Conservation (phyloP, 495 filamentous ascomycete genomes). For the Penicillium coprophilum region DNA sequence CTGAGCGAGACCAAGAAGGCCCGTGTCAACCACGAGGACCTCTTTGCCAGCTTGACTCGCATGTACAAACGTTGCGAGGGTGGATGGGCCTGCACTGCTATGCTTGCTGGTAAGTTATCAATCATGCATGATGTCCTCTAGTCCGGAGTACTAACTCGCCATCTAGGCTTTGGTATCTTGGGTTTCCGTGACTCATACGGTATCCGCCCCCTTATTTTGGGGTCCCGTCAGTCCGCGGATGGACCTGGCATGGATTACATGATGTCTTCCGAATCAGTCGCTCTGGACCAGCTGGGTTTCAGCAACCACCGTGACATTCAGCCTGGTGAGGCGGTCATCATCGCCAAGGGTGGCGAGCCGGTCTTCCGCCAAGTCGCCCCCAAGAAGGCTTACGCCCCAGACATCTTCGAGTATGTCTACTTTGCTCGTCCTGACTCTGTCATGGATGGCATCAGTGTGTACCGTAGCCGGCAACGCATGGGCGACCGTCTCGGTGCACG, state of each 20-base stretch:
- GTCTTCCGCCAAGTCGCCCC: constrained; percentile 71
- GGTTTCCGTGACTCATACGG: constrained; percentile 89
- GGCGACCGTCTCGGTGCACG: constrained; percentile 81
- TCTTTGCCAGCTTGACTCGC: constrained; percentile 72
- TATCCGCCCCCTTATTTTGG: constrained; percentile 86
- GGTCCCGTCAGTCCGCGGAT: constrained; percentile 66
- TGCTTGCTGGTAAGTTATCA: constrained; percentile 72
- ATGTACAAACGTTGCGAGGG: constrained; percentile 81
- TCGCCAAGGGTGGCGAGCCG: constrained; percentile 77
- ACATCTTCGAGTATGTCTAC: constrained; percentile 88
- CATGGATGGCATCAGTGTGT: constrained; percentile 91
- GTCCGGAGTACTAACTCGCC: constrained; percentile 16
- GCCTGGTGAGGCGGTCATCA: constrained; percentile 92
- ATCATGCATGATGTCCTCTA: neutral
- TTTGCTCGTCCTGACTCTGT: constrained; percentile 81
- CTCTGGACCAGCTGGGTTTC: constrained; percentile 85
- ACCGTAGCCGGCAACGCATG: constrained; percentile 89
- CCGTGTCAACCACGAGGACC: constrained; percentile 86
- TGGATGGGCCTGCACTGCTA: constrained; percentile 84
- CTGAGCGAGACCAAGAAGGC: constrained; percentile 95
- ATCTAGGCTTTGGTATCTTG: constrained; percentile 73
- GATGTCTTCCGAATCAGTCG: constrained; percentile 96
- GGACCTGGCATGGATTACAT: constrained; percentile 83
- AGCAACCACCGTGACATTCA: constrained; percentile 75
- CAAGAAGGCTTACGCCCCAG: constrained; percentile 75